phyloP scores from a whole-genome alignment of 495 filamentous ascomycete genomes.

The Aspergillus sparsus region DNA sequence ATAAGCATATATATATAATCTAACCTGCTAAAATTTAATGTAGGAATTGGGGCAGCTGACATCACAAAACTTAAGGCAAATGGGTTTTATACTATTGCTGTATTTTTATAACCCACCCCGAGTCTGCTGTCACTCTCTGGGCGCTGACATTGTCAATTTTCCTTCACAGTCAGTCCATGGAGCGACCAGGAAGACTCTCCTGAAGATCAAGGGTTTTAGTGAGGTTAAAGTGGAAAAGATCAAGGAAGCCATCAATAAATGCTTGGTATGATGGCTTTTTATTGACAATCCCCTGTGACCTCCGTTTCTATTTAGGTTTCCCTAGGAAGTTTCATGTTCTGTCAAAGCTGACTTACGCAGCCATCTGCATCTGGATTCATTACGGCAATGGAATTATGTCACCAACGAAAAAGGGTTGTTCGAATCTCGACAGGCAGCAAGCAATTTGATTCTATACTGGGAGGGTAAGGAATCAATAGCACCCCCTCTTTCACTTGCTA shows the following conservation, averaged over 20 bases:
- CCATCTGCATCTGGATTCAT: constrained; percentile 70
- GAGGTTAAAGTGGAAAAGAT: constrained; percentile 82
- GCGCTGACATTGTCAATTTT: constrained; percentile 9
- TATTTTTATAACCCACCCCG: constrained; percentile 29
- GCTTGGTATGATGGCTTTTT: constrained; percentile 49
- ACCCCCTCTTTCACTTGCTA: neutral
- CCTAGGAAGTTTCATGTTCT: neutral
- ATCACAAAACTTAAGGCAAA: constrained; percentile 73
- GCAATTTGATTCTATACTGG: constrained; percentile 71
- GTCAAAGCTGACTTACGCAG: constrained; percentile 35
- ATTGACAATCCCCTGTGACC: neutral
- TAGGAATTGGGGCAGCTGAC: constrained; percentile 71
- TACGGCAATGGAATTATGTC: constrained; percentile 70
- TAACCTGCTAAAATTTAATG: neutral
- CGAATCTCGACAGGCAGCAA: constrained; percentile 76
- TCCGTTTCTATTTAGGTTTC: neutral
- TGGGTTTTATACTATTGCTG: constrained; percentile 71
- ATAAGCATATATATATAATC: too few relatives aligned
- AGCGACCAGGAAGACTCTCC: constrained; percentile 63
- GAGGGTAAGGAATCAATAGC: constrained; percentile 49
- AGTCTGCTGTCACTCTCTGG: neutral
- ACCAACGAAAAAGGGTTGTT: constrained; percentile 67
- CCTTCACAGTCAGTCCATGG: constrained; percentile 60
- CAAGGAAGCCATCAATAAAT: constrained; percentile 75
- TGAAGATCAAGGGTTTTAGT: constrained; percentile 79